Evolutionary conservation across 1,284 basidiomycete species (phyloP).

Genomic region (Volvariella surrecta): DNA sequence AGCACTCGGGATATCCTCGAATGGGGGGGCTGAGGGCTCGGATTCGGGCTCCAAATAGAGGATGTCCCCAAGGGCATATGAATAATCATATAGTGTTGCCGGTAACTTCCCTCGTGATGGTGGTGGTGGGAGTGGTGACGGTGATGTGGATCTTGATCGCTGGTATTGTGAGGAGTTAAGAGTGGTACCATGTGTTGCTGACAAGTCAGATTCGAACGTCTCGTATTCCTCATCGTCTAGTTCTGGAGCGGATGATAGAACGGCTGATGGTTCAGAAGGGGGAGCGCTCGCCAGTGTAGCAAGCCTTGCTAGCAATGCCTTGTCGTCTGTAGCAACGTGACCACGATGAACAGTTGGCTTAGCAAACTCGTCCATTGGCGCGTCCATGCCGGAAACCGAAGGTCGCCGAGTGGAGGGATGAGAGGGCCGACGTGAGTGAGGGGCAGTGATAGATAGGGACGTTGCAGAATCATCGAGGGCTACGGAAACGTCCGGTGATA

Average conservation of each 20-base stretch:
- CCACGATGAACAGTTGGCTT: slow-evolving; percentile 28
- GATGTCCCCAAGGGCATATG: slow-evolving; percentile 31
- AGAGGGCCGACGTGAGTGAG: slow-evolving; percentile 16
- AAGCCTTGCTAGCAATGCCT: slow-evolving; percentile 50
- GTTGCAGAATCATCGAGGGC: slow-evolving; percentile 7
- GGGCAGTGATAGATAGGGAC: slow-evolving; percentile 7
- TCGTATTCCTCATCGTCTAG: slow-evolving; percentile 32
- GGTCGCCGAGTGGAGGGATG: slow-evolving; percentile 12
- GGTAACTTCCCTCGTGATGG: slow-evolving; percentile 33
- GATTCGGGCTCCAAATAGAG: slow-evolving; percentile 22
- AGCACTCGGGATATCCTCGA: slow-evolving; percentile 23
- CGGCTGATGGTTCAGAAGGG: slow-evolving; percentile 16
- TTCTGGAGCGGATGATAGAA: slow-evolving; percentile 25
- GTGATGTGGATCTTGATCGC: slow-evolving; percentile 17
- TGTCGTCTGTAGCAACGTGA: slow-evolving; percentile 73
- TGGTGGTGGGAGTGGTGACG: slow-evolving; percentile 29
- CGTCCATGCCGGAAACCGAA: slow-evolving; percentile 9
- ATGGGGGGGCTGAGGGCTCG: slow-evolving; percentile 36
- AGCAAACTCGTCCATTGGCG: slow-evolving; percentile 12
- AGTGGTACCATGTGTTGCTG: slow-evolving; percentile 4
- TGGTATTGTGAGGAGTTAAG: slow-evolving; percentile 7
- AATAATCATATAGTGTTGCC: slow-evolving; percentile 30
- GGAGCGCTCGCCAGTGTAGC: slow-evolving; percentile 51
- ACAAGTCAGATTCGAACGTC: slow-evolving; percentile 7
- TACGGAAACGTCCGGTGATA: slow-evolving; percentile 4